Evolutionary conservation across 768 basidiomycete genomes (phyloP).

Genomic region (Trametes cingulata): DNA sequence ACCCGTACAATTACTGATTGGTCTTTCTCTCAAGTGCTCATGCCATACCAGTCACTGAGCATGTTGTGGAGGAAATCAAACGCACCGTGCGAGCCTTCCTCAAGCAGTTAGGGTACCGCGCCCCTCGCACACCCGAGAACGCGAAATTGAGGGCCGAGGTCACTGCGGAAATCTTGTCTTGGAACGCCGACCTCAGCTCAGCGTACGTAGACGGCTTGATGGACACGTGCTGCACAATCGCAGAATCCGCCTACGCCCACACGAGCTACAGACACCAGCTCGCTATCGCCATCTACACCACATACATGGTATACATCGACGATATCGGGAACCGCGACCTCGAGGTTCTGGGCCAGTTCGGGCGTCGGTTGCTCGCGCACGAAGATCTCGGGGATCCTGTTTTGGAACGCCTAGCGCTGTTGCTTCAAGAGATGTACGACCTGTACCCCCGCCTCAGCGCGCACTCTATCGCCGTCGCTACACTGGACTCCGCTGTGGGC

Average conservation of each 20-base stretch:
- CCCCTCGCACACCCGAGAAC: background rate
- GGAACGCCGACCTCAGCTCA: background rate
- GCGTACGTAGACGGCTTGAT: background rate
- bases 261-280: constrained; percentile 28
- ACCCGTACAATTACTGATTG: no score
- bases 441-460: constrained; percentile 33
- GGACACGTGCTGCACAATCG: background rate
- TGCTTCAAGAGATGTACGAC: constrained; percentile 32
- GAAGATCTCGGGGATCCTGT: constrained; percentile 33
- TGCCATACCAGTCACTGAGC: no score
- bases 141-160: background rate
- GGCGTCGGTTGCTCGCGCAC: constrained; percentile 31
- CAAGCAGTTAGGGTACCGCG: no score
- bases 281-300: constrained; percentile 42
- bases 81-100: no score
- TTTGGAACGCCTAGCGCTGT: constrained; percentile 37
- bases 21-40: no score
- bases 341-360: constrained; percentile 35
- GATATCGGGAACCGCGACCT: constrained; percentile 32
- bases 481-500: constrained; percentile 38
- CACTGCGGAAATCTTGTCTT: background rate
- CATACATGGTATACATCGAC: constrained; percentile 39
- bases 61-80: no score
- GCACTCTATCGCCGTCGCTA: constrained; percentile 28
- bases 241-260: constrained; percentile 16